These are phyloP conservation scores for Ophiocordyceps camponoti-rufipedis DNA, from an alignment of 2,329 filamentous ascomycete species.

Conservation along the genomic window DNA sequence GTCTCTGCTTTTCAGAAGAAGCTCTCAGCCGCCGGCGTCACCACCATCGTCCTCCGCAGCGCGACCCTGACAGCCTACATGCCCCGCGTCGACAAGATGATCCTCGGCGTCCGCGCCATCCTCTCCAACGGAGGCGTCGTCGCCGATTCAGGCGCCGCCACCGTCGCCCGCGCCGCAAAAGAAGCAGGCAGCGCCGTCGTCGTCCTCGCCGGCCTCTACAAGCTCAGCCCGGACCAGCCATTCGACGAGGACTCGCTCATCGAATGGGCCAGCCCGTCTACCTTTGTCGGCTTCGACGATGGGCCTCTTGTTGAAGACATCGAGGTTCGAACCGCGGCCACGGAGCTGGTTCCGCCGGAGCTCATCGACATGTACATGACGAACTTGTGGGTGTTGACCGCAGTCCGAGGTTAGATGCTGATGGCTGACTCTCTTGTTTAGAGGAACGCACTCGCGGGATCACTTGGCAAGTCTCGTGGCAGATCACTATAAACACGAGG, in stretches of 20 bases:
- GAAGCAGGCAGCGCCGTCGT: conserved; percentile 72
- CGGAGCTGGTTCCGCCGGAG: conserved; percentile 66
- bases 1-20: conserved; percentile 51
- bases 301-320: conserved; percentile 62
- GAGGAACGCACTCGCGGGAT: conserved; percentile 49
- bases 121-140: conserved; percentile 77
- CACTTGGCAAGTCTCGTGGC: conserved; percentile 57
- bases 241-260: conserved; percentile 68
- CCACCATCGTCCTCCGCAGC: conserved; percentile 69
- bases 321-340: conserved; percentile 60
- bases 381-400: conserved; percentile 33
- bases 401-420: neutral
- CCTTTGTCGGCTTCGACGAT: conserved; percentile 60
- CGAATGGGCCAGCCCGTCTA: conserved; percentile 70
- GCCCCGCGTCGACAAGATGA: conserved; percentile 88
- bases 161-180: conserved; percentile 71
- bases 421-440: conserved; percentile 10
- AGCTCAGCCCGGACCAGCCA: conserved; percentile 77
- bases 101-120: conserved; percentile 73
- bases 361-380: conserved; percentile 70
- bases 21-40: conserved; percentile 58
- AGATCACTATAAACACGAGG: conserved; percentile 59
- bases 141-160: conserved; percentile 64
- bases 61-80: conserved; percentile 83
- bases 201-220: conserved; percentile 81